A percentile compares a stretch with the other conserved stretches of the same genome.
phyloP scores from a whole-genome alignment of 1,284 basidiomycete species.

The Rhodofomes roseus region DNA sequence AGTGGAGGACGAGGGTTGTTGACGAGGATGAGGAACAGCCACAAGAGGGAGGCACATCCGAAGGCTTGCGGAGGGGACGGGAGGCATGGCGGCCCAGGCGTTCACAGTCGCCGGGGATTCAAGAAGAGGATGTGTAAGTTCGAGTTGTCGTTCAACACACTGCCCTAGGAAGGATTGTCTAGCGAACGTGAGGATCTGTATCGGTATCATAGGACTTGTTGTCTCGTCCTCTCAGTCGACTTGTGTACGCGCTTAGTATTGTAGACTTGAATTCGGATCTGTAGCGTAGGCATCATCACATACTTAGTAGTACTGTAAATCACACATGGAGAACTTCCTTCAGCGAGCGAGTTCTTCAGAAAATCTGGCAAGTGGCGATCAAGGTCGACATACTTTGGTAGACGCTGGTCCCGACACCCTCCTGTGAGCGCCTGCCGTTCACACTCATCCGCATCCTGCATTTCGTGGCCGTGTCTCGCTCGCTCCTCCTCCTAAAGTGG shows the following conservation, averaged over 20 bases:
- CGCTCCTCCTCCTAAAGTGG: too few species aligned
- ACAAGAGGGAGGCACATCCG: not conserved
- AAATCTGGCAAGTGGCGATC: too few species aligned
- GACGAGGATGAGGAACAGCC: not conserved
- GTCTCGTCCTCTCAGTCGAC: not conserved
- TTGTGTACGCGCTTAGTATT: not conserved
- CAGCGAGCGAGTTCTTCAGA: too few species aligned
- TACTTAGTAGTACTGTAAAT: not conserved
- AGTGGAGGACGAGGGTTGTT: not conserved
- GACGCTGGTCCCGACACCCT: too few species aligned
- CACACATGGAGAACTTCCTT: slow-evolving; percentile 18
- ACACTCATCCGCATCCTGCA: too few species aligned
- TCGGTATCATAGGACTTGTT: not conserved
- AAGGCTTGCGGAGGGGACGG: not conserved
- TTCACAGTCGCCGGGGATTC: not conserved
- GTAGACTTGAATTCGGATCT: not conserved
- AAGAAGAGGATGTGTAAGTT: not conserved
- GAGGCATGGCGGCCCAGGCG: not conserved
- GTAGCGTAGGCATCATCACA: not conserved
- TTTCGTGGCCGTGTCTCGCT: too few species aligned
- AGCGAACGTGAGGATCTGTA: not conserved
- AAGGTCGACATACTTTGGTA: too few species aligned
- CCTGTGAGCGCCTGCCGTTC: too few species aligned
- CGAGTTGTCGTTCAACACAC: too few species aligned
- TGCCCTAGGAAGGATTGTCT: not conserved